Conservation (phyloP, 148 eudicot genomes). For the Spergularia bocconei region DNA sequence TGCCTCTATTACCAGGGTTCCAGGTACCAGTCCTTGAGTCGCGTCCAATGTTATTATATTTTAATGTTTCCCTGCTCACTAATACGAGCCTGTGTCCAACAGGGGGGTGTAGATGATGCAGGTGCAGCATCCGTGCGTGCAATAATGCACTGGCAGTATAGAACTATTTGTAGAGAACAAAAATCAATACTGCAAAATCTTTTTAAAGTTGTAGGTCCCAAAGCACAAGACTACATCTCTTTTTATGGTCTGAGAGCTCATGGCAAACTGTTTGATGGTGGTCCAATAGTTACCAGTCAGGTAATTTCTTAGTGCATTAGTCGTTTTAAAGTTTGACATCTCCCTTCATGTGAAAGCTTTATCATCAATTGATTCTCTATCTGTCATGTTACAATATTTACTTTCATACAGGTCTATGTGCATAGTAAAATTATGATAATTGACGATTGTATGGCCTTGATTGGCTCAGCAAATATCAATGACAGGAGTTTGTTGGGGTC, state of each 20-base stretch:
- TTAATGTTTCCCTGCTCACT: conserved; percentile 11
- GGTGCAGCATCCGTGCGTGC: conserved; percentile 98
- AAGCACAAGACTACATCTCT: conserved; percentile 86
- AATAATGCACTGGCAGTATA: conserved; percentile 99
- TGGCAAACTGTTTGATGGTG: conserved; percentile 77
- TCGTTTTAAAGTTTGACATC: neutral
- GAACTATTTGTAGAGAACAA: conserved; percentile 86
- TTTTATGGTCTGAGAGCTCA: conserved; percentile 94
- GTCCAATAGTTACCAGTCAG: conserved; percentile 89
- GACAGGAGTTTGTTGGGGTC: conserved; percentile 98
- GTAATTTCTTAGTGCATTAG: conserved; percentile 33
- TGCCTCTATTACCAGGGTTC: conserved; percentile 98
- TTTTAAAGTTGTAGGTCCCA: conserved; percentile 64
- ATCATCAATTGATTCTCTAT: conserved; percentile 2
- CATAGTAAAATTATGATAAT: conserved; percentile 97
- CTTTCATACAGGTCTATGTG: conserved; percentile 72
- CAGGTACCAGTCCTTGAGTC: conserved; percentile 51
- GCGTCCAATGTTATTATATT: neutral
- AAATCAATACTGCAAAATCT: conserved; percentile 90
- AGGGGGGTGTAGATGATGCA: conserved; percentile 98
- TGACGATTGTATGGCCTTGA: conserved; percentile 72
- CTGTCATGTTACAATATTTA: neutral
- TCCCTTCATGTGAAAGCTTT: neutral
- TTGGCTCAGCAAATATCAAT: conserved; percentile 97
- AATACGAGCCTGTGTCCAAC: conserved; percentile 21